Base-by-base conservation (phyloP, 225 moss, liverwort and hornwort species). In the Polytrichum formosum region DNA sequence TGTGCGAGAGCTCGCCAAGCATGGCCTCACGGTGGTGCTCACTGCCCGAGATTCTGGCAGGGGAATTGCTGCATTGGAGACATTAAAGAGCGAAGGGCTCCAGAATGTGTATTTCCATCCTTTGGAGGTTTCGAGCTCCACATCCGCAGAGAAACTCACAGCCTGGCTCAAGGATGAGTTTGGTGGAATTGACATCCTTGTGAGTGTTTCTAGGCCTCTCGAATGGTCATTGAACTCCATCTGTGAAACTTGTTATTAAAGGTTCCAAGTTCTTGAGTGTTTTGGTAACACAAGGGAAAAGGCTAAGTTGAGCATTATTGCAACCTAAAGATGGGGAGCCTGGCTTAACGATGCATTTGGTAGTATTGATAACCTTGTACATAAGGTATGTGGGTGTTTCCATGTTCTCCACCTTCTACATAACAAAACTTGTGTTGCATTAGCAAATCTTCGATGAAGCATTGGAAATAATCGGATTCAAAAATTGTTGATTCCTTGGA, bases 111-210 rank as follows among this genome's bases (percentile, higher is more conserved):
- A 59, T 53, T 71, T 76, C 28, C 66, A 71, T 37, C 71, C 55
- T 6, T 33, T 60, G 22, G 71, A 76, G 17, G 22, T 66, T 20
- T 46, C 53, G 18, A 53, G 7, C 25, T 5, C 35, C 22, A 7
- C 66, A 18, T 53, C 46, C 4, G 66, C 53, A 23, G 35, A 37
- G 18, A 58, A 53, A 8, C 26, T 58, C 10, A 1, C 61, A 26
- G 61, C 10, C 1, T 71, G 66, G 61, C 29, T 61, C 8, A 28
- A 28, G 16, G 29, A 25, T 28, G 71, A 53, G n/a, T 54, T 71
- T 72, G 56, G 58, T 28, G 56, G 70, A 46, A 27, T 70, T 4
- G 71, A 66, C 30, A 77, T 66, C 26, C 65, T 67, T 53, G 66
- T 67, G 25, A 26, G 59, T 65, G 9, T 54, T 26, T 55, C 19